Percentiles rank a stretch among this genome's conserved stretches.
phyloP scores from a whole-genome alignment of 768 basidiomycete species.

The Suillus brevipes region DNA sequence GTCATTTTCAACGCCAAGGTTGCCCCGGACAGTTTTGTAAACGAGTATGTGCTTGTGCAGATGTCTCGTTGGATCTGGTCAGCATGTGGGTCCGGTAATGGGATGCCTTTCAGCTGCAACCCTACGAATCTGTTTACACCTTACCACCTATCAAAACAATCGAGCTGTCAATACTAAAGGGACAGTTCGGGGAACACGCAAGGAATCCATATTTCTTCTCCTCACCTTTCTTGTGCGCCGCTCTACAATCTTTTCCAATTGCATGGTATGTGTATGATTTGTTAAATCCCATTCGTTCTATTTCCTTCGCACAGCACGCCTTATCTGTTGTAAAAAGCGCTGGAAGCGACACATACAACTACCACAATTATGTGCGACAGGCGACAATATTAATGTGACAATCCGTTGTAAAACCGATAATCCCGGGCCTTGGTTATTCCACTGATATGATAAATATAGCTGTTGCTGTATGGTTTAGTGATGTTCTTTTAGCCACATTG shows the following conservation, averaged over 20 bases:
- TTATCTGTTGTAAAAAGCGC: slow-evolving; percentile 44
- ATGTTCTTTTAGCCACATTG: slow-evolving; percentile 33
- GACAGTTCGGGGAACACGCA: slow-evolving; percentile 29
- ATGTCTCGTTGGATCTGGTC: slow-evolving; percentile 20
- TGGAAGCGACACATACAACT: slow-evolving; percentile 37
- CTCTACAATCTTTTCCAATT: slow-evolving; percentile 23
- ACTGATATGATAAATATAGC: slow-evolving; percentile 27
- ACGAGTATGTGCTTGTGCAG: slow-evolving; percentile 4
- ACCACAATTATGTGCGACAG: slow-evolving; percentile 48
- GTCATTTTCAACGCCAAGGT: slow-evolving; percentile 27
- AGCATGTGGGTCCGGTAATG: no score
- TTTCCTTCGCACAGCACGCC: slow-evolving; percentile 31
- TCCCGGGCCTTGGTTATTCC: slow-evolving; percentile 58
- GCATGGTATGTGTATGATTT: slow-evolving; percentile 15
- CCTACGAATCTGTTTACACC: slow-evolving; percentile 14
- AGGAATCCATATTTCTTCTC: slow-evolving; percentile 9
- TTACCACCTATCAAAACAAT: slow-evolving; percentile 15
- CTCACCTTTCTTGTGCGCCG: not conserved
- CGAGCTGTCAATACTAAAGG: slow-evolving; percentile 18
- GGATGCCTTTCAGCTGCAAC: slow-evolving; percentile 12
- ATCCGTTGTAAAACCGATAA: slow-evolving; percentile 69
- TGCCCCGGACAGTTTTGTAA: slow-evolving; percentile 30
- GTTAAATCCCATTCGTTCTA: not conserved
- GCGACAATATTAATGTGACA: slow-evolving; percentile 43
- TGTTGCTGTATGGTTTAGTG: not conserved